phyloP scores from a whole-genome alignment of 2,329 filamentous ascomycete species.

The Talaromyces marneffei region DNA sequence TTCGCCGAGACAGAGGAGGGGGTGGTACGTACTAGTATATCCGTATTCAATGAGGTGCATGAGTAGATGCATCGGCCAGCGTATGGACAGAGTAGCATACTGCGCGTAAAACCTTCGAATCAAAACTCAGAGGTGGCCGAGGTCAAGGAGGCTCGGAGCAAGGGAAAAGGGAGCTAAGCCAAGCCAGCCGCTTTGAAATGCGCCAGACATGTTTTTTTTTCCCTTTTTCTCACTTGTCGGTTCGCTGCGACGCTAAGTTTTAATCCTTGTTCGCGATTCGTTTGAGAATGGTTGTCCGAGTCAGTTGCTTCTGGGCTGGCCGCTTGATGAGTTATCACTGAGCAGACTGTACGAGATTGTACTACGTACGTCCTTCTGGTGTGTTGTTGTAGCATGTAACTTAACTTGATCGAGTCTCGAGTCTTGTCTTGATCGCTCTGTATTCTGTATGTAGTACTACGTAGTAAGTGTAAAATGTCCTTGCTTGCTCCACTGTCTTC shows the following conservation, averaged over 20 bases:
- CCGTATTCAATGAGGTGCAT: conserved; percentile 1
- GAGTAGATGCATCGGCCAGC: neutral
- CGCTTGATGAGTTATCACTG: neutral
- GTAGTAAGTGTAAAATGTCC: neutral
- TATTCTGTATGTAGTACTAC: too few relatives aligned
- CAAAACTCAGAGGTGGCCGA: neutral
- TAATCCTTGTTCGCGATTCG: neutral
- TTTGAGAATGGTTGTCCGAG: neutral
- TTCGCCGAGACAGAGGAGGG: neutral
- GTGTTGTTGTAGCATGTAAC: neutral
- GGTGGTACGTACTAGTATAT: neutral
- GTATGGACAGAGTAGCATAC: neutral
- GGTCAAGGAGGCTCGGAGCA: neutral
- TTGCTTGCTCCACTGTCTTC: neutral
- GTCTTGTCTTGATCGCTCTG: neutral
- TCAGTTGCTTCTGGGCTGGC: neutral
- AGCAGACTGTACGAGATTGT: neutral
- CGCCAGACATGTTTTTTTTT: neutral
- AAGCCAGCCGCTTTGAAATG: neutral
- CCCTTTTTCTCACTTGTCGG: neutral
- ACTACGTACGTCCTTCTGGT: neutral
- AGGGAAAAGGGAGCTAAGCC: neutral
- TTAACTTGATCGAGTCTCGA: neutral
- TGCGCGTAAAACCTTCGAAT: neutral
- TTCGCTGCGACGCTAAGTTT: neutral